Conservation (phyloP, 2,329 filamentous ascomycete species). For the Fusarium floridanum region DNA sequence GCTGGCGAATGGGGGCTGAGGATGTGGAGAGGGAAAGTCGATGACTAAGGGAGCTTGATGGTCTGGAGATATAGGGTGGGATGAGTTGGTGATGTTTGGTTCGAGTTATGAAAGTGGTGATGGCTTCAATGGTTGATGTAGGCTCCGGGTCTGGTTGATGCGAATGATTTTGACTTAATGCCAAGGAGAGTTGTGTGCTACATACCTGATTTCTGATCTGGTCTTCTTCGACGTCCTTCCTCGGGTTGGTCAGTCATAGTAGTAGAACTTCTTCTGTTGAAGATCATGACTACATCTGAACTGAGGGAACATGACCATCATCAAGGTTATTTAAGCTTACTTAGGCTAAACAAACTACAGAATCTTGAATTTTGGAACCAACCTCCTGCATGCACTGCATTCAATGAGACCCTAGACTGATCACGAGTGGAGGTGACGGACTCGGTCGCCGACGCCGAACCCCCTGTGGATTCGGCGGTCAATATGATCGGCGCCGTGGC, state of each 20-base stretch:
- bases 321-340: background rate
- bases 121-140: background rate
- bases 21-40: background rate
- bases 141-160: background rate
- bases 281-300: background rate
- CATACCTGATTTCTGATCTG: background rate
- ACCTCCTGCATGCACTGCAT: background rate
- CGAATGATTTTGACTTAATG: background rate
- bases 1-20: constrained; percentile 16
- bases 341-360: background rate
- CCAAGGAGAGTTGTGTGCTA: background rate
- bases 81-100: background rate
- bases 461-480: constrained; percentile 10
- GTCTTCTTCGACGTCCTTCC: background rate
- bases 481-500: constrained; percentile 25
- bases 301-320: background rate
- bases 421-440: constrained; percentile 1
- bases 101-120: background rate
- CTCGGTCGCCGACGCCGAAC: constrained; percentile 36
- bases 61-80: background rate
- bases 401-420: background rate
- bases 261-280: background rate
- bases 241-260: background rate
- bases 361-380: background rate
- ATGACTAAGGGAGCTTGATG: background rate